Evolutionary conservation across 2,329 filamentous ascomycete species (phyloP), one percentile per base, ranked within the genome.

Genomic region (Aschersonia sp.): DNA sequence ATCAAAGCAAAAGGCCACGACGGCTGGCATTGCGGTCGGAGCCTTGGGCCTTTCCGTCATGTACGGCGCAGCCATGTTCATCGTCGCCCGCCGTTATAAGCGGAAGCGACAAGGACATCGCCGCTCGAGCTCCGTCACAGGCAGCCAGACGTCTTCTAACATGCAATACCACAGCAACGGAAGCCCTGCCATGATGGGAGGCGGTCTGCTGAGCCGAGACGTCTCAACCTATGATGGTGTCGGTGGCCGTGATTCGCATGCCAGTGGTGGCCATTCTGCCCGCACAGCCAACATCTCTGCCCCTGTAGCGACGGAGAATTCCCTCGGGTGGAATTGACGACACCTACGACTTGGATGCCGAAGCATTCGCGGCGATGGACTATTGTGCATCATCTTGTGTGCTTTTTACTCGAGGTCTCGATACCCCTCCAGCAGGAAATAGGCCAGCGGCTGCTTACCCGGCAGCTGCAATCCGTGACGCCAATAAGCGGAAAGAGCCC

Each of bases 61-160:
- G n/a, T 95, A 95, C 56, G 89, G 88, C 59, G 86, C 84, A 10
- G 88, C 87, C 62, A 95, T 95, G 89, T 90, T 95, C 70, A 81
- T 92, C 58, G 79, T 95, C 54, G 89, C 89, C 45, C 82, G 88
- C 51, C 79, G 89, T 50, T 95, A 95, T 75, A 87, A 89, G 73
- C 83, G 84, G 69, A 87, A 84, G 74, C 83, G 80, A 66, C 77
- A 84, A 61, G 71, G 79, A 45, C 86, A 94, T 67, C 77, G 81
- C 58, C 84, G 87, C 50, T 73, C 82, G 46, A 87, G 80, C 72
- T 94, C 87, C 43, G 68, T 90, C 51, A 74, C 73, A 45, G 73
- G 71, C 53, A 67, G 59, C 55, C 57, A 63, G 39, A 54, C 50
- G 40, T 65, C 68, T 1, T 71, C 73, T 2, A 71, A 76, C 50